Base-by-base conservation (phyloP, 2,329 filamentous ascomycete genomes). In the Pseudocercospora musae region DNA sequence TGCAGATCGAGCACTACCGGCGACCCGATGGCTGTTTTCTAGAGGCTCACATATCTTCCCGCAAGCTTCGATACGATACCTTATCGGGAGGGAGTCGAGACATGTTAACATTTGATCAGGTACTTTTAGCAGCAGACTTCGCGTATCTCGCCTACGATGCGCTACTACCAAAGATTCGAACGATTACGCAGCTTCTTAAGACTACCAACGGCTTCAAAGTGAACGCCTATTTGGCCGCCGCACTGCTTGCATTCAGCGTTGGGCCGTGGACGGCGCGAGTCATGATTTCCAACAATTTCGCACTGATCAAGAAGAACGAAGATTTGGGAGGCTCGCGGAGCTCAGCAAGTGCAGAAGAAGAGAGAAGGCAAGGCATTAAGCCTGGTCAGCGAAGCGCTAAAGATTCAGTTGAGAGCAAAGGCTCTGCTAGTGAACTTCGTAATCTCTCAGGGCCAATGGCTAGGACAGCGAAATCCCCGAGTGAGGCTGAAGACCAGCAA, bases 401-500 rank as follows among this genome's bases (percentile, higher is more conserved):
- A 50, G 69, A 69, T 9, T 70, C 70, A 2, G 66, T 70, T 3
- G 60, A 69, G 44, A 66, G 68, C 10, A 67, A 65, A 29, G 59
- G 63, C 7, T 62, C 65, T 18, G 64, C 27, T 27, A 58, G 62
- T 27, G 56, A 73, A 59, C 66, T 66, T 15, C 64, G 40, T 2
- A 70, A 73, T 61, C 13, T 70, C 44, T 72, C 66, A 55, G 64
- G 58, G 11, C 69, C 70, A 42, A 64, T 73, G 48, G 69, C 69
- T 18, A 68, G 72, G 59, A 75, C 71, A 7, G 73, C 62, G 15
- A 72, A 75, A 55, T 73, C 73, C n/a, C 74, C 73, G 7, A 69
- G 73, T 0, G 66, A 77, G 60, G 76, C 78, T 56, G 77, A 77
- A 10, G 72, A 77, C 52, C 66, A 72, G 56, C 67, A 72, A 15